Evolutionary conservation across 2,329 filamentous ascomycete species (phyloP).

Genomic region (Elsinoe necatrix): DNA sequence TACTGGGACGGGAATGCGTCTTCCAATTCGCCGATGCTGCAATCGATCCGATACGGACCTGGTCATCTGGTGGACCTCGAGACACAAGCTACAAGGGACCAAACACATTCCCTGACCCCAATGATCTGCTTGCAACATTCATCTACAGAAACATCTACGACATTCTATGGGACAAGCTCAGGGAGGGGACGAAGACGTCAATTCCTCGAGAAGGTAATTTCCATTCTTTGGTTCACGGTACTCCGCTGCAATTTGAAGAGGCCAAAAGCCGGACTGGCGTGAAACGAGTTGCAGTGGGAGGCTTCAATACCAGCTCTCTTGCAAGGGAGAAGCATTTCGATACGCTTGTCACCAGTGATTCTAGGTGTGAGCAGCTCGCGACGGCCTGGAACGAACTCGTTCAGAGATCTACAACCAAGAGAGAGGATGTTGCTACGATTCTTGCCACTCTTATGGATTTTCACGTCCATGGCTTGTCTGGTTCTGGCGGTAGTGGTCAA

Average conservation of each 20-base stretch:
- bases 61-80: constrained; percentile 12
- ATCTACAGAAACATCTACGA: constrained; percentile 14
- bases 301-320: neutral
- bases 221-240: neutral
- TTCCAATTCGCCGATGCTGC: constrained; percentile 20
- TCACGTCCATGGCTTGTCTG: constrained; percentile 6
- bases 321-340: neutral
- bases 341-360: neutral
- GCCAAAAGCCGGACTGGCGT: neutral
- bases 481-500: neutral
- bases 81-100: neutral
- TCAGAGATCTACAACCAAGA: constrained; percentile 18
- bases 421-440: constrained; percentile 19
- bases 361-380: constrained; percentile 8
- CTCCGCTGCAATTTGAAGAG: neutral
- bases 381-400: constrained; percentile 19
- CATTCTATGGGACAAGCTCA: constrained; percentile 14
- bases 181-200: constrained; percentile 16
- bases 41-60: constrained; percentile 14
- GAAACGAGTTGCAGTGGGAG: neutral
- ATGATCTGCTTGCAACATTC: neutral
- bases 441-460: constrained; percentile 19
- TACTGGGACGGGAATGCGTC: constrained; percentile 11
- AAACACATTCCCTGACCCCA: neutral
- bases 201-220: neutral